Evolutionary conservation across 2,329 filamentous ascomycete species (phyloP), one percentile per base, ranked within the genome.

Genomic region (Albophoma yamanashiensis): DNA sequence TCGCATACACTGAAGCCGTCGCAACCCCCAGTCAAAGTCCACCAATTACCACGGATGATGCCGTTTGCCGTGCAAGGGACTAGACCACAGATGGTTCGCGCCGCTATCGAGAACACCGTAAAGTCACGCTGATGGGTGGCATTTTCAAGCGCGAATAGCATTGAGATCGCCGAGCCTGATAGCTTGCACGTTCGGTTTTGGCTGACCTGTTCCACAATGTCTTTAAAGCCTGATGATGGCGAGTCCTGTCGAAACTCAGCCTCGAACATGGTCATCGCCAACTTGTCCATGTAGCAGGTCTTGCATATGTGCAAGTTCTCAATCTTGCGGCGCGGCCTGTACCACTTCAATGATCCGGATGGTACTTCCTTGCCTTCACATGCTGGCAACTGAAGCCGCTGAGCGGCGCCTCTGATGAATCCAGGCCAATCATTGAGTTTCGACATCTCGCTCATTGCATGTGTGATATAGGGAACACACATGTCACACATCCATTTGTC

Each of bases 401-500:
- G 63, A 5, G 58, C 66, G 1, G 66, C 61, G 0, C 60, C 63
- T 8, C 60, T 64, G 0, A 71, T 60, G 27, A 74, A 74, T 1
- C 64, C 67, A 1, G 57, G 50, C 73, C 73, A 76, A 59, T 71
- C 66, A n/a, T 64, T 65, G 0, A 59, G 55, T 36, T 62, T 64
- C 1, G 65, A 62, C 43, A 66, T 64, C 2, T 66, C 65, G 1
- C 58, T 59, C 0, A 68, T 39, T 0, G 61, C 64, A 1, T 66
- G 65, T 0, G 59, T 40, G 0, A 74, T 39, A 25, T 69, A 74
- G 0, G 64, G 63, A 0, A 72, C 57, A 9, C 66, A 64, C 14
- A 71, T 25, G 43, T 74, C 69, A 27, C 74, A 75, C 4, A 62
- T 61, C 75, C 75, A 76, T 5, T 65, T 64, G 6, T 70, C 69